Base-by-base conservation (phyloP, 768 basidiomycete species). In the Tricholoma matsutake region DNA sequence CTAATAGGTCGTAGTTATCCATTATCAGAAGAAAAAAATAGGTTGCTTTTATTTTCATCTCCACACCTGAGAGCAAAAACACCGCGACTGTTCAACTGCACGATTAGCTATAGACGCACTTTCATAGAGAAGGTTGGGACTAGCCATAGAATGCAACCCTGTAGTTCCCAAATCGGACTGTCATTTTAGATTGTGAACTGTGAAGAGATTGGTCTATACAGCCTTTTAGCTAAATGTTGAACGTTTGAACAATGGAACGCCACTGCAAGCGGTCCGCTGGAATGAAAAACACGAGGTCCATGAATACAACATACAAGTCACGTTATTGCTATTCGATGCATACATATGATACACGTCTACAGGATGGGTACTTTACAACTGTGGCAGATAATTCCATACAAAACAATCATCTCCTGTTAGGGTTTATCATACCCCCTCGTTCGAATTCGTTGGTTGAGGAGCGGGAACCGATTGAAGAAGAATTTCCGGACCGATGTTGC, bases 131-230 rank as follows among this genome's bases (percentile, higher is more conserved):
- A 49, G 10, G 32, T 29, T 28, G 1, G 14, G 29, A 69, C 83
- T 68, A 63, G 81, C 86, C 61, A 61, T 86, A 86, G 68, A 80
- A 81, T 14, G 68, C 74, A 43, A 84, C 59, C 69, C 87, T 79
- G 69, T 83, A 66, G 52, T 84, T 84, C 61, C 75, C 78, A 72
- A 88, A 88, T 61, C 83, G 79, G 45, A 87, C 76, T 31, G 86
- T 87, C 86, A 88, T 88, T n/a, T 58, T 65, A 47, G 62, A 49
- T 63, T 62, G 65, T 64, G n/a, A 53, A 53, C 28, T 53, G 55
- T 56, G 25, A 25, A 20, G 18, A 55, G 25, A 31, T 43, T n/a
- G 7, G 18, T 43, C 16, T 43, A n/a, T n/a, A n/a, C n/a, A n/a
- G n/a, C n/a, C n/a, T 25, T 25, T 25, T 25, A 3, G 22, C 22